Percentiles rank a stretch among this genome's conserved stretches.
Evolutionary conservation across 257 asterid genomes (phyloP).

Genomic region (Salvia hispanica): DNA sequence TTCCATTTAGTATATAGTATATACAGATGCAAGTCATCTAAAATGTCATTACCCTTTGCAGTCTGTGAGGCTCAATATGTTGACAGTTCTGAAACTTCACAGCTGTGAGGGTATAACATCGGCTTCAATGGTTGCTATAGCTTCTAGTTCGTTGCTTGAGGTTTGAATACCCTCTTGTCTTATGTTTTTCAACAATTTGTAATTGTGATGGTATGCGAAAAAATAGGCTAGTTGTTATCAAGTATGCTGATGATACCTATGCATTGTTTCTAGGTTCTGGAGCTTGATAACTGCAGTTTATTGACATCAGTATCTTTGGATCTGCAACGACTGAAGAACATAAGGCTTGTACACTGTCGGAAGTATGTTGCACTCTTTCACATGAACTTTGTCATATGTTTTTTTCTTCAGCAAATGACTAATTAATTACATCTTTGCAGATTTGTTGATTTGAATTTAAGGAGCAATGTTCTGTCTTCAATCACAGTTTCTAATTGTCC

Average conservation of each 20-base stretch:
- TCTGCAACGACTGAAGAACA: conserved; percentile 69
- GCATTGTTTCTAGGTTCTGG: conserved; percentile 57
- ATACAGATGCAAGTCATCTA: conserved; percentile 27
- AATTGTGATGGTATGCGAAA: too few relatives aligned
- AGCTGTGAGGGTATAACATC: conserved; percentile 98
- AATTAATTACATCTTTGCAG: conserved; percentile 43
- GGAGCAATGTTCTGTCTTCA: conserved; percentile 65
- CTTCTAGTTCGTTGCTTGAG: conserved; percentile 66
- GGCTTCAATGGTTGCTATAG: conserved; percentile 86
- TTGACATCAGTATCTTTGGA: conserved; percentile 83
- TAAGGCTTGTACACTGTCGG: conserved; percentile 96
- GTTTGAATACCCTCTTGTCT: conserved; percentile 41
- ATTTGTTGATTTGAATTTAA: conserved; percentile 67
- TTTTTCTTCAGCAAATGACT: too few relatives aligned
- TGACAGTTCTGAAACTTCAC: conserved; percentile 95
- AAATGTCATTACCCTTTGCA: conserved; percentile 43
- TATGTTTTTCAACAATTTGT: too few relatives aligned
- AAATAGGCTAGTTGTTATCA: too few relatives aligned
- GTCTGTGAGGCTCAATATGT: conserved; percentile 79
- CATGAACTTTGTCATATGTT: too few relatives aligned
- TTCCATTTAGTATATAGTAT: too few relatives aligned
- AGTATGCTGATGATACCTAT: too few relatives aligned
- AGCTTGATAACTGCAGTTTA: conserved; percentile 88
- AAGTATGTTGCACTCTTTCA: conserved; percentile 54
- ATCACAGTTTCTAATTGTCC: conserved; percentile 94